Base-by-base conservation (phyloP, 2,329 filamentous ascomycete genomes). In the Scleromitrula shiraiana region DNA sequence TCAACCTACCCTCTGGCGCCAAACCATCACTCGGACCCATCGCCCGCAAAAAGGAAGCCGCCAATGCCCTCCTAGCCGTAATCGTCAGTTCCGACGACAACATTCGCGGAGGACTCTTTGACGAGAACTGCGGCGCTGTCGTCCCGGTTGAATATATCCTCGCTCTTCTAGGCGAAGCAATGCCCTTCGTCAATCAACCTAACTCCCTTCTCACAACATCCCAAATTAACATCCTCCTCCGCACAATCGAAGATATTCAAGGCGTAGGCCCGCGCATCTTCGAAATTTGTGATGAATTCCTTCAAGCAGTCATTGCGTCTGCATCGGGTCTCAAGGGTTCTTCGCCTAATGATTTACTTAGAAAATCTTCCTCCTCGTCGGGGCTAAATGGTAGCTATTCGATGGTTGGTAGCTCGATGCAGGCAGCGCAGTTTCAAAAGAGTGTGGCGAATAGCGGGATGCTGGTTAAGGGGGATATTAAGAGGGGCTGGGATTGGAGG, bases 131-230 rank as follows among this genome's bases (percentile, higher is more conserved):
- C 10, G 85, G 90, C 60, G 82, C 87, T 0, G 88, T 95, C 6
- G 85, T 96, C 15, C 87, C 87, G 58, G 86, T 94, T 53, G 91
- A 97, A 59, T 90, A 90, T 44, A 68, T 97, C 19, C 73, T 96
- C 7, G 81, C 85, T 3, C 72, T 97, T 12, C 75, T 97, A 1
- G 90, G 88, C 43, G 91, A 97, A 68, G 81, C 83, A 0, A 77
- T 91, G 3, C 77, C 88, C 1, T 87, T 95, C 52, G 71, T 94
- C 51, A 79, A 82, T 59, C 73, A 77, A 62, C 71, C 80, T 20
- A 72, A 71, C 15, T 70, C 70, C 2, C 66, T 81, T n/a, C 72
- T 95, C 41, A 80, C 77, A 0, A 74, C 85, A 5, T 73, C 79
- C 15, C 85, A 95, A 61, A 82, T 91, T 57, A 83, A 88, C 56